Evolutionary conservation across 495 filamentous ascomycete species (phyloP).

Genomic region (Aspergillus affinis): DNA sequence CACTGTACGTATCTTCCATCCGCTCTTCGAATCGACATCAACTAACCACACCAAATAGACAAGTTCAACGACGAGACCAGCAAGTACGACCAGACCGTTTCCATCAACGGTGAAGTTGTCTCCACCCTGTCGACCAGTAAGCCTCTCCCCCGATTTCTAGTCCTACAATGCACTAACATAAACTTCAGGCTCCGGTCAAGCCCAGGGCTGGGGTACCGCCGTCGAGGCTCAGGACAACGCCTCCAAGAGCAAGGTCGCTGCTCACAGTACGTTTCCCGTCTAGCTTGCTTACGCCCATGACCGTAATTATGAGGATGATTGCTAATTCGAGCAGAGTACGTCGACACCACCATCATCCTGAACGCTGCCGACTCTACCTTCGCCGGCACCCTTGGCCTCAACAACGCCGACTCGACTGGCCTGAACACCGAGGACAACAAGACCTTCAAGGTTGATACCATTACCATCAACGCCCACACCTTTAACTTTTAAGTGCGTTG

Average conservation of each 20-base stretch:
- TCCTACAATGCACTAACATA: neutral
- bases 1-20: conserved; percentile 18
- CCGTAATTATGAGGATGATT: neutral
- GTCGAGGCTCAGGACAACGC: conserved; percentile 38
- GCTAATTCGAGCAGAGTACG: conserved; percentile 22
- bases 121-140: conserved; percentile 33
- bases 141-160: neutral
- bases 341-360: conserved; percentile 34
- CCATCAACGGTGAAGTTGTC: conserved; percentile 32
- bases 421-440: conserved; percentile 29
- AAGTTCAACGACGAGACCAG: conserved; percentile 35
- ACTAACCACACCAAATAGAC: conserved; percentile 18
- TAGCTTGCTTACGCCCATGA: neutral
- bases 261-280: conserved; percentile 27
- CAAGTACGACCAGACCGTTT: conserved; percentile 40
- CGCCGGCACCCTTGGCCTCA: conserved; percentile 27
- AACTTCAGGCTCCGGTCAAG: conserved; percentile 24
- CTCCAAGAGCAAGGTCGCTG: conserved; percentile 27
- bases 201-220: conserved; percentile 40
- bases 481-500: conserved; percentile 20
- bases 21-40: neutral
- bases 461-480: conserved; percentile 33
- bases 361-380: conserved; percentile 28
- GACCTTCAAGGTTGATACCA: conserved; percentile 29
- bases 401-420: conserved; percentile 26